Evolutionary conservation across 2,329 filamentous ascomycete genomes (phyloP).

Genomic region (Chaetothyriales sp.): DNA sequence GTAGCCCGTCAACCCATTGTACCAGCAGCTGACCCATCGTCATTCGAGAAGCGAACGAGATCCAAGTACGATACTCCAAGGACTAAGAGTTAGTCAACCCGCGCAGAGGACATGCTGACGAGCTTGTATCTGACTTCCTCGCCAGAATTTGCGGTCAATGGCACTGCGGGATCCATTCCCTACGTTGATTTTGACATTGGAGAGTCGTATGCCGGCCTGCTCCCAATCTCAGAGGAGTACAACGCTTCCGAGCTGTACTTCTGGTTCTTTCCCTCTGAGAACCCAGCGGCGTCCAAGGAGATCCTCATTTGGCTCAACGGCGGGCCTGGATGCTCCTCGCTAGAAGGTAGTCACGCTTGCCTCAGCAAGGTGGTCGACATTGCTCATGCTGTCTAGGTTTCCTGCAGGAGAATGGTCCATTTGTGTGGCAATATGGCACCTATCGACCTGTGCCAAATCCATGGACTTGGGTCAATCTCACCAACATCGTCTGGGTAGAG

Average conservation of each 20-base stretch:
- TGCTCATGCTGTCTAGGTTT: conserved; percentile 33
- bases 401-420: conserved; percentile 39
- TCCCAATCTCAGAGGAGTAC: conserved; percentile 37
- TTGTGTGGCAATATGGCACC: conserved; percentile 21
- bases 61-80: conserved; percentile 13
- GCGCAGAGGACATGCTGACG: not conserved
- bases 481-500: conserved; percentile 54
- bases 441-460: conserved; percentile 19
- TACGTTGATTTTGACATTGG: conserved; percentile 54
- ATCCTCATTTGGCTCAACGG: conserved; percentile 53
- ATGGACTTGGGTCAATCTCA: conserved; percentile 61
- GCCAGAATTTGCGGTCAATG: conserved; percentile 48
- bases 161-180: conserved; percentile 40
- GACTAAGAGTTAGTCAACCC: conserved; percentile 6
- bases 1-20: conserved; percentile 3
- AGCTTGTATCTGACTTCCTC: not conserved
- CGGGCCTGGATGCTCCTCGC: conserved; percentile 88
- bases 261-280: conserved; percentile 35
- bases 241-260: conserved; percentile 33
- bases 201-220: conserved; percentile 28
- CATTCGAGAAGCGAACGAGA: conserved; percentile 5
- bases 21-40: conserved; percentile 4
- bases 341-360: conserved; percentile 26
- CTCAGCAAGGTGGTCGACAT: conserved; percentile 43
- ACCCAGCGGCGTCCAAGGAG: conserved; percentile 30